Conservation (phyloP, 2,329 filamentous ascomycete genomes). For the Xylariaceae sp. region DNA sequence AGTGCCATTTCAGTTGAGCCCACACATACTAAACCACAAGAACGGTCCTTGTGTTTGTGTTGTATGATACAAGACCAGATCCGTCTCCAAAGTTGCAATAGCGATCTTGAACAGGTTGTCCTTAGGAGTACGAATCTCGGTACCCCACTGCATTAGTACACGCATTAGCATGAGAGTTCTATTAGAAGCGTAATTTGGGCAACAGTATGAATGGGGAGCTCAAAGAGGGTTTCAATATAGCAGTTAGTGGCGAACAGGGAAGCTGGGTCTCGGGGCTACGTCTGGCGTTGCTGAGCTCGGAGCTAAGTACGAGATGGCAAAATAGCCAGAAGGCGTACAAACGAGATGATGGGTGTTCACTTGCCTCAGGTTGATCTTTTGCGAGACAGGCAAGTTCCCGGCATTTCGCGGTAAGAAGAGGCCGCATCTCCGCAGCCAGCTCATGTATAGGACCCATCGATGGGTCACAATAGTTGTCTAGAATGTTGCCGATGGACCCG, state of each 20-base stretch:
- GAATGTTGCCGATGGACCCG: constrained; percentile 51
- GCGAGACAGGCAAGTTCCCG: constrained; percentile 55
- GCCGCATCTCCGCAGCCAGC: constrained; percentile 55
- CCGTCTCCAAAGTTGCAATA: constrained; percentile 56
- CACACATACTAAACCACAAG: constrained; percentile 59
- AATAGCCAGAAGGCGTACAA: not conserved
- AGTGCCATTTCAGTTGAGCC: not conserved
- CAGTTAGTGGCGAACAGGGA: not conserved
- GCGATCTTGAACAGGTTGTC: constrained; percentile 65
- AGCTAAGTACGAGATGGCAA: not conserved
- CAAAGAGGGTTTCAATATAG: not conserved
- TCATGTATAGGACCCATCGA: constrained; percentile 60
- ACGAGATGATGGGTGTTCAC: not conserved
- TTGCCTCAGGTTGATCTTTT: constrained; percentile 50
- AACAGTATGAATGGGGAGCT: not conserved
- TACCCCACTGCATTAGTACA: constrained; percentile 47
- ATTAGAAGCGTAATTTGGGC: not conserved
- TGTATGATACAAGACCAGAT: constrained; percentile 51
- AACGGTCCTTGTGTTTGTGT: constrained; percentile 54
- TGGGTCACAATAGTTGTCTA: constrained; percentile 58
- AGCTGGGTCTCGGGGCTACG: not conserved
- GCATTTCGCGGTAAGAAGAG: constrained; percentile 58
- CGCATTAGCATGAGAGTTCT: constrained; percentile 10
- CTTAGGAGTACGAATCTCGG: constrained; percentile 55
- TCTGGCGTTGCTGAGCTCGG: not conserved